Base-by-base conservation (phyloP, 108 stramenopile species). In the Cylindrotheca fusiformis region DNA sequence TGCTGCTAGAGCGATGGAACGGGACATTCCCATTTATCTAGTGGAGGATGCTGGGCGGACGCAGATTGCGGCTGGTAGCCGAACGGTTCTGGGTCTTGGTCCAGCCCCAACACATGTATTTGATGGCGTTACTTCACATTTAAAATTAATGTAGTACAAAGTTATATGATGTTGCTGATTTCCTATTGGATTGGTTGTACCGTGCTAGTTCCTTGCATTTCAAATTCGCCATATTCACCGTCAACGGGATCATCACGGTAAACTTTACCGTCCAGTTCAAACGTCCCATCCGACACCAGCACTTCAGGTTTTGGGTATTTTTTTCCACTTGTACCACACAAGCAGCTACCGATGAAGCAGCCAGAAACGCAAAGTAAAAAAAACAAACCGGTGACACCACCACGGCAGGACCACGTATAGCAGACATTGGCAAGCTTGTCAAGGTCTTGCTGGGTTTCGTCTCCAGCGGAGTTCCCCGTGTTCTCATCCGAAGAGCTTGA, bases 1-100 rank as follows among this genome's bases (percentile, higher is more conserved):
- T 67, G 76, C 72, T 8, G 77, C 70, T 56, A 75, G 62, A 56
- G 93, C 89, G 17, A 55, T 76, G 25, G 68, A 65, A 51, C 61
- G 57, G 32, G 91, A 84, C 6, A 81, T 96, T 61, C 91, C 93
- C 4, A 33, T 80, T 45, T 94, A 91, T 59, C 65, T 96, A 12
- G 93, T 96, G 2, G 89, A 88, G 66, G 95, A 96, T 78, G 95
- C 95, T 2, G 95, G 95, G 12, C 72, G 93, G 32, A 96, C 95
- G 26, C 95, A 96, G 76, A 96, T 96, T 77, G 91, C 91, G 18
- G 91, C 95, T 24, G 95, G 95, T 44, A 87, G 85, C 22, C 62
- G 90, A 51, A 96, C 95, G 18, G 95, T 96, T 5, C 67, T 94
- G 45, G 95, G 93, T 45, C 63, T 96, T 45, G 91, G 91, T 29